These are phyloP conservation scores for Salix viminalis DNA, from an alignment of 345 rosid species.

Conservation along the genomic window DNA sequence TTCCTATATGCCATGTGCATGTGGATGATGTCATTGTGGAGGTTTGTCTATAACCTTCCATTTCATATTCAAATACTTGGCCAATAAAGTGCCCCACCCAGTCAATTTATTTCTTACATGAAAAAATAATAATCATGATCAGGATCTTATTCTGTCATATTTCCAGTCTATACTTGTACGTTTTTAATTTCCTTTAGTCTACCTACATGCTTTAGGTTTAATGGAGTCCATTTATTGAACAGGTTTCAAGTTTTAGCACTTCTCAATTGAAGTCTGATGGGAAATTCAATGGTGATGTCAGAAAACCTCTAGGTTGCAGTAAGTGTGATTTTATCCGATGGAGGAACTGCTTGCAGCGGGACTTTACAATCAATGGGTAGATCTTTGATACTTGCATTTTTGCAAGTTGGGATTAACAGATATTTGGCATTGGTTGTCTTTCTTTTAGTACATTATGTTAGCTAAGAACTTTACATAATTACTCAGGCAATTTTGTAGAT, in stretches of 20 bases:
- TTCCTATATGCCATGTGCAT: conserved; percentile 68
- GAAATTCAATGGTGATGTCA: conserved; percentile 27
- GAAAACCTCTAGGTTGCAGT: conserved; percentile 38
- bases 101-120: no score
- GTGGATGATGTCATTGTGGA: conserved; percentile 43
- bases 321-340: conserved; percentile 60
- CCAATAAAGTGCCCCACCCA: no score
- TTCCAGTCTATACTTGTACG: no score
- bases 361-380: conserved; percentile 81
- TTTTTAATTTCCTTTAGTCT: background rate
- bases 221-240: conserved; percentile 1
- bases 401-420: background rate
- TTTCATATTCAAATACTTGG: background rate
- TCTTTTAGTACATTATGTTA: background rate
- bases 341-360: conserved; percentile 68
- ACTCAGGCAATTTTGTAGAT: background rate
- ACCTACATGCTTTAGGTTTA: background rate
- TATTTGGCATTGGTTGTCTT: background rate
- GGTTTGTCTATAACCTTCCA: conserved; percentile 24
- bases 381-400: background rate
- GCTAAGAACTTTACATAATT: background rate
- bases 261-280: conserved; percentile 19
- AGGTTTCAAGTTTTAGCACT: conserved; percentile 70
- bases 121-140: no score
- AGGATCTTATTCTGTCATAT: no score